A percentile compares a stretch with the other conserved stretches of the same genome.
phyloP scores from a whole-genome alignment of 768 basidiomycete genomes.

The Antrodiella citrinella region DNA sequence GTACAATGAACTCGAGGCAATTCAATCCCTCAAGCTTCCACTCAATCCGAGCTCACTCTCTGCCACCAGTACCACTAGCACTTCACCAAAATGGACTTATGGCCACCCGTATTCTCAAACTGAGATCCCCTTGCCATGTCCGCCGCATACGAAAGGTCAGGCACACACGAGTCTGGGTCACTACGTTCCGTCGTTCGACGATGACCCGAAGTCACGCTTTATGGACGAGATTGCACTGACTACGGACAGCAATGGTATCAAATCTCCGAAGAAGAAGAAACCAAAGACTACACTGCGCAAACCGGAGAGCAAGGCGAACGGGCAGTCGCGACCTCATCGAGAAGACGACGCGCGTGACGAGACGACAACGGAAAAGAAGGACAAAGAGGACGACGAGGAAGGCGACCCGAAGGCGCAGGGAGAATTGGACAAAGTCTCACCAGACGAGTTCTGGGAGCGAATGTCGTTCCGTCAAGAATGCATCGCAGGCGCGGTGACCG shows the following conservation, averaged over 20 bases:
- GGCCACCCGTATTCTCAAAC: conserved; percentile 64
- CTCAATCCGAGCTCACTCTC: conserved; percentile 14
- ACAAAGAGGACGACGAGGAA: neutral
- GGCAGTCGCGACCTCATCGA: neutral
- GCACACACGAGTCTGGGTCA: conserved; percentile 49
- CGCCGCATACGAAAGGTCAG: conserved; percentile 25
- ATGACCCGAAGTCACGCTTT: conserved; percentile 94
- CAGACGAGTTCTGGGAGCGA: conserved; percentile 93
- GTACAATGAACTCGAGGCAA: conserved; percentile 59
- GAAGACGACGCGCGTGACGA: neutral
- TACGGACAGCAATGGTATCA: conserved; percentile 47
- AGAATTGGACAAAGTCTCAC: conserved; percentile 48
- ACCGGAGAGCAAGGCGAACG: neutral
- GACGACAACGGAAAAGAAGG: conserved; percentile 11
- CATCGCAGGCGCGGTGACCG: conserved; percentile 81
- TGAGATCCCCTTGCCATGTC: conserved; percentile 36
- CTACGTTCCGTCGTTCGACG: conserved; percentile 87
- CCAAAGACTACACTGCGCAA: conserved; percentile 24
- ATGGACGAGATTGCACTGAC: conserved; percentile 83
- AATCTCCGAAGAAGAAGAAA: conserved; percentile 57
- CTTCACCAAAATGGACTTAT: conserved; percentile 50
- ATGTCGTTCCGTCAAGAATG: conserved; percentile 98
- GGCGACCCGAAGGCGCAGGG: conserved; percentile 25
- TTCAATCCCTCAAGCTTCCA: conserved; percentile 40
- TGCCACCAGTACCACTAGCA: conserved; percentile 8